Conservation (phyloP, 1,284 basidiomycete genomes). For the Malassezia sympodialis region DNA sequence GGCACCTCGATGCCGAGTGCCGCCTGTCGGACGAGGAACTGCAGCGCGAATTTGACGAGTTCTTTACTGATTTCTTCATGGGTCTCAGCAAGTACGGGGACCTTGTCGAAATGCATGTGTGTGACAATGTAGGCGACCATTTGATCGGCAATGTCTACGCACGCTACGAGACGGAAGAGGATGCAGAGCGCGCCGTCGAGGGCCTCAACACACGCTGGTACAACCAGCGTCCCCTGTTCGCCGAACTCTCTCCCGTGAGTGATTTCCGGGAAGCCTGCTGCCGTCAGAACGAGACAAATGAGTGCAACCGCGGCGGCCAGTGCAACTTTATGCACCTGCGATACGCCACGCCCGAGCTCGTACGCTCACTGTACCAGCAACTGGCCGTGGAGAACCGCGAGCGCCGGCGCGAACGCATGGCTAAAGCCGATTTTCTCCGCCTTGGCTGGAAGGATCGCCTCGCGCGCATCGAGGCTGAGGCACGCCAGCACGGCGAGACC, state of each 20-base stretch:
- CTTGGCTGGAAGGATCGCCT: slow-evolving; percentile 24
- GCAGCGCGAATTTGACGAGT: slow-evolving; percentile 89
- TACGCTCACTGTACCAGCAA: slow-evolving; percentile 37
- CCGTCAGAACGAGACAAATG: slow-evolving; percentile 65
- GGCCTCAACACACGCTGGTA: slow-evolving; percentile 94
- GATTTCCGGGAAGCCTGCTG: slow-evolving; percentile 99
- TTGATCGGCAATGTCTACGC: slow-evolving; percentile 98
- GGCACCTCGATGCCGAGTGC: slow-evolving; percentile 71
- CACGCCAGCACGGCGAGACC: background rate
- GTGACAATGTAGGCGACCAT: slow-evolving; percentile 98
- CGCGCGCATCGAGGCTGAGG: slow-evolving; percentile 8
- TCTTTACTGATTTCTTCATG: slow-evolving; percentile 69
- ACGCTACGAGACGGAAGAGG: slow-evolving; percentile 94
- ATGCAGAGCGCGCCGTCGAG: slow-evolving; percentile 86
- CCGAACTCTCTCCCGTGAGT: slow-evolving; percentile 95
- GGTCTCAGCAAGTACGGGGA: slow-evolving; percentile 91
- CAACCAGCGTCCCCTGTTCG: slow-evolving; percentile 88
- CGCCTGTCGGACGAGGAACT: slow-evolving; percentile 66
- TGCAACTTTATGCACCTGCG: slow-evolving; percentile 97
- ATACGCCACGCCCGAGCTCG: slow-evolving; percentile 23
- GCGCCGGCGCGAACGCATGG: slow-evolving; percentile 20
- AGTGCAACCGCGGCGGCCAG: slow-evolving; percentile 57
- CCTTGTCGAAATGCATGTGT: slow-evolving; percentile 85
- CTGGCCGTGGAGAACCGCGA: slow-evolving; percentile 31
- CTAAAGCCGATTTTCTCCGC: slow-evolving; percentile 5